phyloP scores from a whole-genome alignment of 768 basidiomycete genomes.

The Lactarius tabidus region DNA sequence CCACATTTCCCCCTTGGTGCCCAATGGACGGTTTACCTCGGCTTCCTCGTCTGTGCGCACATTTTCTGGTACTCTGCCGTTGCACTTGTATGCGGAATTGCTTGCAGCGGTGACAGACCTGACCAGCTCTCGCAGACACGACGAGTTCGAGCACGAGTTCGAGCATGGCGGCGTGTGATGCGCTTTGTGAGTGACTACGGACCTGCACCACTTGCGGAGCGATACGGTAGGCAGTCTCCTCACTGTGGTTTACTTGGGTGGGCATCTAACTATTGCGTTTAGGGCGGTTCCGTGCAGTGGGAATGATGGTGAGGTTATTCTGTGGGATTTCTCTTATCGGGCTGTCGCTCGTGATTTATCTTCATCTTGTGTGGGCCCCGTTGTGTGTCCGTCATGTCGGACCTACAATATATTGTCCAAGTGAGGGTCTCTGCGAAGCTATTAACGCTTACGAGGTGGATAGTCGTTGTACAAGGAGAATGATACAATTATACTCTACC shows the following conservation, averaged over 20 bases:
- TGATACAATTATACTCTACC: too few species aligned
- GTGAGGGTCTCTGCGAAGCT: too few species aligned
- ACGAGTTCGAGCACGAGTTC: neutral
- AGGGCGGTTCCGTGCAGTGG: constrained; percentile 7
- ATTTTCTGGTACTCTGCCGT: neutral
- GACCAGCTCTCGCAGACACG: neutral
- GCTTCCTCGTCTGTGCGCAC: neutral
- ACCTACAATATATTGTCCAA: too few species aligned
- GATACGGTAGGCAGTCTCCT: neutral
- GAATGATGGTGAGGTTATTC: neutral
- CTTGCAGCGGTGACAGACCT: neutral
- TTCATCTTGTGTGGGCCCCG: too few species aligned
- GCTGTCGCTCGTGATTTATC: neutral
- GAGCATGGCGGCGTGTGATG: neutral
- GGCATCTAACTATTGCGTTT: neutral
- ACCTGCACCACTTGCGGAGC: neutral
- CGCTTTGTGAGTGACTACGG: neutral
- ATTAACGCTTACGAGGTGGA: too few species aligned
- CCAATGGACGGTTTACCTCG: neutral
- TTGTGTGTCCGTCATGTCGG: too few species aligned
- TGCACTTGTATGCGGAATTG: neutral
- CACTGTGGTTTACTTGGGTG: neutral
- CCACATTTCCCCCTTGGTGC: neutral
- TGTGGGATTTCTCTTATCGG: constrained; percentile 1
- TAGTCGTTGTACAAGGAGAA: too few species aligned